These are phyloP conservation scores for Starmerella bombi DNA, from an alignment of 805 yeast species.

Conservation along the genomic window DNA sequence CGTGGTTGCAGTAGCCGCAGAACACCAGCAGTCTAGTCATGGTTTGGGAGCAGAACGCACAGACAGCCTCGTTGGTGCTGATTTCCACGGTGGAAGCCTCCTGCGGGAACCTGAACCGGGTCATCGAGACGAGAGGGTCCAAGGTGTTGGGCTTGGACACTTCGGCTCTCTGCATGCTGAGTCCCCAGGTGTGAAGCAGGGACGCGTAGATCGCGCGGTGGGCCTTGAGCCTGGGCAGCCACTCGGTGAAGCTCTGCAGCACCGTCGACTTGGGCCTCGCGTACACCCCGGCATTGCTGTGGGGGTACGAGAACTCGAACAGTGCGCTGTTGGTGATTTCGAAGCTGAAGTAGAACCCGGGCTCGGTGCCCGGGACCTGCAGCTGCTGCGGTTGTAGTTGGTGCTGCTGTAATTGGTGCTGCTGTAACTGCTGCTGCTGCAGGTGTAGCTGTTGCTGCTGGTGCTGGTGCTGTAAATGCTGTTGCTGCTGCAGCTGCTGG, in stretches of 20 bases:
- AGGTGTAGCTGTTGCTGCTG: no score
- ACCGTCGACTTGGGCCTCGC: background rate
- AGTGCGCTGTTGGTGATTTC: slow-evolving; percentile 1
- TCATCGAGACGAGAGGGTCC: slow-evolving; percentile 8
- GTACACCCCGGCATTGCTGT: background rate
- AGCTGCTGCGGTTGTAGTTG: background rate
- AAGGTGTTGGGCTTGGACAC: slow-evolving; percentile 53
- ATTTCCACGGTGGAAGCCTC: background rate
- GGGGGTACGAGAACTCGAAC: background rate
- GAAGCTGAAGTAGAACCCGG: slow-evolving; percentile 1
- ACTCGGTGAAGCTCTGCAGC: slow-evolving; percentile 1
- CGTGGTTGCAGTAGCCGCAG: slow-evolving; percentile 67
- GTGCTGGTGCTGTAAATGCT: no score
- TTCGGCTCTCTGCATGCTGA: slow-evolving; percentile 66
- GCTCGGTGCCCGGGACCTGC: background rate
- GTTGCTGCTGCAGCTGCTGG: no score
- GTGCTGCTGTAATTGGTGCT: background rate
- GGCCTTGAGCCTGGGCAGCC: slow-evolving; percentile 11
- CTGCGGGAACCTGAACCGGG: background rate
- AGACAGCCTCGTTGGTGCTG: slow-evolving; percentile 29
- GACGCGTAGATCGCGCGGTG: slow-evolving; percentile 64
- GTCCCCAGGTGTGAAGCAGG: slow-evolving; percentile 68
- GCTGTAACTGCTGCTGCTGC: no score
- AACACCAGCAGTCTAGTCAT: slow-evolving; percentile 48
- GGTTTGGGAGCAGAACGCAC: slow-evolving; percentile 53